phyloP scores from a whole-genome alignment of 129 eudicot genomes.

The Lactuca sativa region DNA sequence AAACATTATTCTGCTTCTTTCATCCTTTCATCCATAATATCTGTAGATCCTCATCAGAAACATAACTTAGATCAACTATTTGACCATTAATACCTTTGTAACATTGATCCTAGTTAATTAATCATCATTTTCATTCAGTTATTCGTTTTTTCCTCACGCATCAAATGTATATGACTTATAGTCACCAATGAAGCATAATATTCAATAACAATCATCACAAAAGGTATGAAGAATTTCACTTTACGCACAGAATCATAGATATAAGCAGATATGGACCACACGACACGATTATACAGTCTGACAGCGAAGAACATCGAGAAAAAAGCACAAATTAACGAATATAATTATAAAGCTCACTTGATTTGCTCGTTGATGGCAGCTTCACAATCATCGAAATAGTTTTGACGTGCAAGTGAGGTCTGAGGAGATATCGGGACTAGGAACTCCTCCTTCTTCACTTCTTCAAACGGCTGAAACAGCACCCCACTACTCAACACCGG shows the following conservation, averaged over 20 bases:
- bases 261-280: not conserved
- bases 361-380: conserved; percentile 92
- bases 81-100: not conserved
- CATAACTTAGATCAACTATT: too few species aligned
- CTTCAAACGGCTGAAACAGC: conserved; percentile 81
- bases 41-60: not conserved
- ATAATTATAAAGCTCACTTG: conserved; percentile 44
- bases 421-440: conserved; percentile 54
- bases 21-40: not conserved
- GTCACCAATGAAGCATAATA: not conserved
- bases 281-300: not conserved
- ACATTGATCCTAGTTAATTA: not conserved
- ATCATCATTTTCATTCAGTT: not conserved
- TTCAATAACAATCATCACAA: not conserved
- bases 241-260: not conserved
- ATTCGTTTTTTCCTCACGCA: not conserved
- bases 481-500: conserved; percentile 47
- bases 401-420: conserved; percentile 72
- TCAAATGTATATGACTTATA: too few species aligned
- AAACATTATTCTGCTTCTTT: not conserved
- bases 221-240: not conserved
- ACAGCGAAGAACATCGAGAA: not conserved
- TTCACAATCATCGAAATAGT: conserved; percentile 63
- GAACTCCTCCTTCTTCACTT: conserved; percentile 71
- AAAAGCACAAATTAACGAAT: not conserved